Percentiles rank a stretch among this genome's conserved stretches.
These are phyloP conservation scores for Telfairia occidentalis DNA, from an alignment of 331 rosid genomes.

Conservation along the genomic window DNA sequence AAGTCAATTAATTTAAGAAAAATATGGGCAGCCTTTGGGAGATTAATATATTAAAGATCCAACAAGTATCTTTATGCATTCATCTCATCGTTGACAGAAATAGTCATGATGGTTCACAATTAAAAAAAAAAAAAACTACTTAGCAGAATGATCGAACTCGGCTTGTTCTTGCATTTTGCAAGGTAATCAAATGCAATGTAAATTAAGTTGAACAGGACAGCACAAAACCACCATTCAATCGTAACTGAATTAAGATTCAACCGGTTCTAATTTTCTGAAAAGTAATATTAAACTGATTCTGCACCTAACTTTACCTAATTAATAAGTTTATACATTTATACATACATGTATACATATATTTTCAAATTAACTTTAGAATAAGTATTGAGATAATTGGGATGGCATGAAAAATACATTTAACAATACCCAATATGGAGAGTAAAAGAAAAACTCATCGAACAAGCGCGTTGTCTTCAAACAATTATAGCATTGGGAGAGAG, in stretches of 20 bases:
- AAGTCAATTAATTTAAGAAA: neutral
- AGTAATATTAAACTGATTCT: neutral
- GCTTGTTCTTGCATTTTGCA: neutral
- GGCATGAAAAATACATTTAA: neutral
- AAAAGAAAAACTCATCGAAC: neutral
- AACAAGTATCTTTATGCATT: neutral
- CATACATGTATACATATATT: neutral
- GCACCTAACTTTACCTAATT: neutral
- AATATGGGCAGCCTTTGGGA: neutral
- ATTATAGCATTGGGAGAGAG: neutral
- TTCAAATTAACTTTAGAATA: neutral
- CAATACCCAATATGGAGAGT: neutral
- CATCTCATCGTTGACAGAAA: neutral
- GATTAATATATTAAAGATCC: neutral
- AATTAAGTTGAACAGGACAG: neutral
- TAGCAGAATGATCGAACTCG: neutral
- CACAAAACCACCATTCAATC: neutral
- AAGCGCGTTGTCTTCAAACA: neutral
- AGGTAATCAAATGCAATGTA: neutral
- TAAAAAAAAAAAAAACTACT: neutral
- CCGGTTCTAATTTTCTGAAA: neutral
- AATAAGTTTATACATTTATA: neutral
- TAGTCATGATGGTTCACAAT: neutral
- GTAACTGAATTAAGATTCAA: neutral
- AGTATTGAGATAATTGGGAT: neutral